Evolutionary conservation across 2,329 filamentous ascomycete genomes (phyloP), one percentile per base, ranked within the genome.

Genomic region (Penicillium vulpinum): DNA sequence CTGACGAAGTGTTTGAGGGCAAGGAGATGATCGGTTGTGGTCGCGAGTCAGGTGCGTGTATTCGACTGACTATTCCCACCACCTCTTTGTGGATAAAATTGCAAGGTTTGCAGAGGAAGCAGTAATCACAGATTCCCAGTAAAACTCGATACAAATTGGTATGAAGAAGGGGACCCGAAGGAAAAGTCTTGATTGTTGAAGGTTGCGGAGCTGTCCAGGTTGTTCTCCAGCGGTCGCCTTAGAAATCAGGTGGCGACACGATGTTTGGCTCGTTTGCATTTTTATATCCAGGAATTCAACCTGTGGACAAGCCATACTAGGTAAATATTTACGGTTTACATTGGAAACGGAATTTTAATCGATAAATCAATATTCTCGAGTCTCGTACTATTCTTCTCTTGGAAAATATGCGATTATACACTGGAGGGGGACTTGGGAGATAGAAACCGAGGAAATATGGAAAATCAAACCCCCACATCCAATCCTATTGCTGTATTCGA

Each of bases 191-290:
- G 6, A 24, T 51, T 38, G 40, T 26, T 24, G 45, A 55, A 54
- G 44, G 43, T 49, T 51, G 46, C 24, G 18, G 48, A 56, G 54
- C 47, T 52, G 33, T 56, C 54, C 8, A 39, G 18, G 41, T 44
- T 45, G 48, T 45, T 46, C 54, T 46, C 28, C 35, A 26, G 24
- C 45, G 13, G 39, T 16, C 35, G 52, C 56, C 62, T 61, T 59
- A 54, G 4, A 57, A 57, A 63, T 57, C 51, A 56, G 53, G 50
- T 36, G 36, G 21, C 28, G n/a, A 49, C 10, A 11, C 6, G 11
- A 38, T 47, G 49, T 61, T 59, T 62, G 50, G 5, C 22, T 16
- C 33, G 54, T 57, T 59, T 59, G 53, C 54, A 55, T 24, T 28
- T 26, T 13, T 10, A 39, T 6, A 39, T 13, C 16, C 7, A 15